Conservation (phyloP, 2,329 filamentous ascomycete species). For the Pseudogymnoascus sp. region DNA sequence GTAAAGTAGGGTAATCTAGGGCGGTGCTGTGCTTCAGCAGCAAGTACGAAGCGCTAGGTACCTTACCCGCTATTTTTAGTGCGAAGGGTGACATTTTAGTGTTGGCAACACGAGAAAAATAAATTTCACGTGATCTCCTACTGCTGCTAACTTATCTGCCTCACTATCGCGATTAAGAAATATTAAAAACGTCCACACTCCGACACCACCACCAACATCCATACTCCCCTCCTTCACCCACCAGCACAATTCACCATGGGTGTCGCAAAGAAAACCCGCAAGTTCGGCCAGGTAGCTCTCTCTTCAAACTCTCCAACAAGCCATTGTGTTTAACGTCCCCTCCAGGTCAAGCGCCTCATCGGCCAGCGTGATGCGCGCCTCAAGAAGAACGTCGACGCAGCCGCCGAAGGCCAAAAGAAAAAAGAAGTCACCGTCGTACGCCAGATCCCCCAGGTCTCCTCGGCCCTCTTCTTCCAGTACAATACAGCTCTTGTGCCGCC, state of each 20-base stretch:
- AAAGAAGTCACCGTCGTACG: slow-evolving; percentile 58
- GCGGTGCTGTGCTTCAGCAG: neutral
- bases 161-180: slow-evolving; percentile 11
- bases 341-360: slow-evolving; percentile 70
- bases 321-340: neutral
- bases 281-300: slow-evolving; percentile 62
- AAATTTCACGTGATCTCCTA: neutral
- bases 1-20: neutral
- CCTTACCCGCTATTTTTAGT: slow-evolving; percentile 4
- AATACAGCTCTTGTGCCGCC: slow-evolving; percentile 81
- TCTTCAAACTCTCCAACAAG: slow-evolving; percentile 26
- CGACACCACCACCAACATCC: neutral
- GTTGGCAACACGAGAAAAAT: slow-evolving; percentile 4
- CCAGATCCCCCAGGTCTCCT: slow-evolving; percentile 73
- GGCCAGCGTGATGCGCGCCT: slow-evolving; percentile 71
- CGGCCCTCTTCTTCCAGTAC: slow-evolving; percentile 79
- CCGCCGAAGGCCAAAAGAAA: slow-evolving; percentile 51
- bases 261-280: slow-evolving; percentile 80
- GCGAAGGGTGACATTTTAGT: slow-evolving; percentile 4
- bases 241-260: slow-evolving; percentile 52
- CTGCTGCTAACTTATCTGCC: slow-evolving; percentile 5
- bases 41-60: neutral
- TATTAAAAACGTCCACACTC: slow-evolving; percentile 1
- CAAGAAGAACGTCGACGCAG: slow-evolving; percentile 70
- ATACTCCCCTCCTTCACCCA: neutral